Percentiles rank a stretch among this genome's conserved stretches.
These are phyloP conservation scores for Debaryomyces sp. DNA, from an alignment of 1,139 yeast species.

Conservation along the genomic window DNA sequence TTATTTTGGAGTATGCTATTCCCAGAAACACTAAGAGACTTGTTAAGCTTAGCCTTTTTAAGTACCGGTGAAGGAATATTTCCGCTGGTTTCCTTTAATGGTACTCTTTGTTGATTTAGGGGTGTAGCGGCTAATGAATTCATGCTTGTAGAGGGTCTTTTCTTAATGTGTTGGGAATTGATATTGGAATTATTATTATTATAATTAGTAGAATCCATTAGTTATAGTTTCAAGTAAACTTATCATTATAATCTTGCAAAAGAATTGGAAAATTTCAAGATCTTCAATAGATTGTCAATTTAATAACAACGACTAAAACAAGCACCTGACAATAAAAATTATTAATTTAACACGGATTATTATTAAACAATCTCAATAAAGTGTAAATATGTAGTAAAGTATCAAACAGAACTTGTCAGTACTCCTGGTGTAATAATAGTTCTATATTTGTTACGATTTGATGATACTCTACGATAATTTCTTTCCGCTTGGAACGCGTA, in stretches of 20 bases:
- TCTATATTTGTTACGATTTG: not conserved
- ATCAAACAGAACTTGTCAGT: not conserved
- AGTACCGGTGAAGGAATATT: conserved; percentile 44
- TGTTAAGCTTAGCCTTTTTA: conserved; percentile 31
- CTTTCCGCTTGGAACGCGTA: conserved; percentile 4
- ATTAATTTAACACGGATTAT: not conserved
- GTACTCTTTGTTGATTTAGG: conserved; percentile 30
- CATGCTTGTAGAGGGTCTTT: conserved; percentile 1
- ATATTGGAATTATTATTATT: not conserved
- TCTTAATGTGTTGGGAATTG: not conserved
- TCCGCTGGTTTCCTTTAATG: conserved; percentile 46
- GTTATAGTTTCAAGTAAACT: conserved; percentile 1
- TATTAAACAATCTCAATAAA: not conserved
- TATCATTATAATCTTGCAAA: conserved; percentile 3
- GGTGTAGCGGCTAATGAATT: conserved; percentile 7
- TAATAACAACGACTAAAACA: conserved; percentile 3
- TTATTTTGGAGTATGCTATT: conserved; percentile 8
- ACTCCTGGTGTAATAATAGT: not conserved
- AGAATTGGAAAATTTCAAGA: not conserved
- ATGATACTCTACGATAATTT: not conserved
- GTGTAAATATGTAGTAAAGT: not conserved
- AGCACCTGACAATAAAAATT: not conserved
- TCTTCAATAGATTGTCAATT: conserved; percentile 1
- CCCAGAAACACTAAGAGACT: conserved; percentile 1
- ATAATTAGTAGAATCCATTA: conserved; percentile 4